Percentiles rank a stretch among this genome's conserved stretches.
Conservation (phyloP, 305 asterid genomes). For the Solanum aculeatissimum region DNA sequence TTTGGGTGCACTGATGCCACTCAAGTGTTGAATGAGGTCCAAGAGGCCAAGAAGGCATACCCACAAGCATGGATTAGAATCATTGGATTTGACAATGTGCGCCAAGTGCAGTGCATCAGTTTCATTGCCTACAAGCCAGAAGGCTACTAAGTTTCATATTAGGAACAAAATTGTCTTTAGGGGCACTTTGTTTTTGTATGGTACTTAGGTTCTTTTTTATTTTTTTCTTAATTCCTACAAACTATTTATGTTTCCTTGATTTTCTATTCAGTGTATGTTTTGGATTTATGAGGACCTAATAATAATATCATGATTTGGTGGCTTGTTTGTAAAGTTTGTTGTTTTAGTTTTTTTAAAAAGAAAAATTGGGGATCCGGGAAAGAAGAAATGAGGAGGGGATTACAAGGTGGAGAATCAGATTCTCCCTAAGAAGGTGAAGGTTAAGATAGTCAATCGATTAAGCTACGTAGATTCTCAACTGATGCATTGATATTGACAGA, state of each 20-base stretch:
- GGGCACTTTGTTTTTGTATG: neutral
- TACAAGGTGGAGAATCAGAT: neutral
- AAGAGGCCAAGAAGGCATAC: slow-evolving; percentile 18
- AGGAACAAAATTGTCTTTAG: neutral
- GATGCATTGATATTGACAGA: neutral
- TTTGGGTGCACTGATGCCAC: neutral
- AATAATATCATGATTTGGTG: neutral
- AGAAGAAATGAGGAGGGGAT: too few relatives aligned
- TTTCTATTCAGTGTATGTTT: neutral
- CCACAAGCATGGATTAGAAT: slow-evolving; percentile 26
- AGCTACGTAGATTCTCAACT: neutral
- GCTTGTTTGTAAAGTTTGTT: neutral
- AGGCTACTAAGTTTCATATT: slow-evolving; percentile 9
- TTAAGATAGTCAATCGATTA: neutral
- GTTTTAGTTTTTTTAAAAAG: neutral
- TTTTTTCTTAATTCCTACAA: neutral
- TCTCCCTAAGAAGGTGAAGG: neutral
- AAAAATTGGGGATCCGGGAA: too few relatives aligned
- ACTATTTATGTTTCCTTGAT: neutral
- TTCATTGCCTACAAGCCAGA: slow-evolving; percentile 48
- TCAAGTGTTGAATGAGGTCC: slow-evolving; percentile 8
- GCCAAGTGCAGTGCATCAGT: slow-evolving; percentile 52
- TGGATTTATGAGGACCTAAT: neutral
- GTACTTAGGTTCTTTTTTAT: neutral
- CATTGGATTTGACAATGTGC: slow-evolving; percentile 51